Base-by-base conservation (phyloP, 192 early-diverging fungal genomes). In the Spinellus fusiger region DNA sequence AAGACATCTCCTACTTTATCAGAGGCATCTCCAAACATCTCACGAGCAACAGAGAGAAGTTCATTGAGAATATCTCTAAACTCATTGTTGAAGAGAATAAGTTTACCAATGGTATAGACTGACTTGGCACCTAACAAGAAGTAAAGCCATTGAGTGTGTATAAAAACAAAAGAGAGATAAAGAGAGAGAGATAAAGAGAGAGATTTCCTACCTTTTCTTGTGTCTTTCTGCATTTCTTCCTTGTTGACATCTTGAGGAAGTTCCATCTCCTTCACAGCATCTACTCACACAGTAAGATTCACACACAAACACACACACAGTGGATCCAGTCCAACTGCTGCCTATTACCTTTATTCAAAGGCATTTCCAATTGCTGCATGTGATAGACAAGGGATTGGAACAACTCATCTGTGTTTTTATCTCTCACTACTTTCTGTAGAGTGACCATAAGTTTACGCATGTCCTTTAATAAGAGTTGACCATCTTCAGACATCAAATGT, bases 361-460 rank as follows among this genome's bases (percentile, higher is more conserved):
- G 50, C 4, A 32, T 34, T 49, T 59, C 57, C 38, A 40, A 20
- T 38, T n/a, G 28, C 32, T 54, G 20, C 57, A 62, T 31, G 31
- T 77, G 75, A 49, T 73, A 73, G 37, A 77, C 67, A 53, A 73
- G 70, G 20, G 66, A 68, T 29, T 77, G 75, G 50, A 73, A 73
- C 10, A 77, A 48, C 31, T 77, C 75, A 18, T 73, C 64, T 29
- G 54, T 59, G 32, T 77, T 77, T 59, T 77, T 77, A 12, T 64
- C 68, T 8, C 40, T 52, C 9, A 77, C 47, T 38, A 66, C 47
- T 5, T 56, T 69, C 20, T 66, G 65, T 10, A 66, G 61, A 20
- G 61, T 77, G 3, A 58, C 56, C 20, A 77, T 37, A 0, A 77
- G 68, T n/a, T 69, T 47, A 13, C 71, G 64, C 16, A 70, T 70